These are phyloP conservation scores for Camellia granthamiana DNA, from an alignment of 148 eudicot genomes.

Conservation along the genomic window DNA sequence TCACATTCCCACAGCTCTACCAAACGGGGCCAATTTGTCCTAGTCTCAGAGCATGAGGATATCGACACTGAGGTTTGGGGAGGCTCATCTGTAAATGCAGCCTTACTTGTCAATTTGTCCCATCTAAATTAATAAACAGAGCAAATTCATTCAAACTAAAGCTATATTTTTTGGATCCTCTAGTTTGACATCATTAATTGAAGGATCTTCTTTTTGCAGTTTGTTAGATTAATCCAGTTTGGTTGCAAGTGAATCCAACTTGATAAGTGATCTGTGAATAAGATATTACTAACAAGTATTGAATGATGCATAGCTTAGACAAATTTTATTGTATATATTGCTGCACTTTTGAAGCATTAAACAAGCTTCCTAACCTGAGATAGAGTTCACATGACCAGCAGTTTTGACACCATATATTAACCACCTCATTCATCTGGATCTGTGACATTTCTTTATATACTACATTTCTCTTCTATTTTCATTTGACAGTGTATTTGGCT, in stretches of 20 bases:
- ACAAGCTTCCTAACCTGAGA: too few species aligned
- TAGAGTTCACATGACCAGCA: too few species aligned
- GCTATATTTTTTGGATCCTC: neutral
- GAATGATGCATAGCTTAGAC: neutral
- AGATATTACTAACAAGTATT: neutral
- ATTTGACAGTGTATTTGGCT: neutral
- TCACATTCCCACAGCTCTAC: too few species aligned
- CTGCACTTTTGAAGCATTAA: too few species aligned
- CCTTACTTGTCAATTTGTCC: too few species aligned
- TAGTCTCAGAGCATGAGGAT: too few species aligned
- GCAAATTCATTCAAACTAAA: neutral
- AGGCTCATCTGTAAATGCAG: too few species aligned
- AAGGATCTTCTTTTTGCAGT: neutral
- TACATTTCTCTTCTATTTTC: neutral
- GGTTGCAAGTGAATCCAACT: neutral
- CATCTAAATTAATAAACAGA: neutral
- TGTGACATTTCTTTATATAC: neutral
- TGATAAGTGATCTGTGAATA: constrained; percentile 1
- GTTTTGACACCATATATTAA: too few species aligned
- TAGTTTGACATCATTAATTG: neutral
- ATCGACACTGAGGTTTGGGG: too few species aligned
- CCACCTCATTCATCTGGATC: neutral
- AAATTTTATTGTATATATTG: neutral
- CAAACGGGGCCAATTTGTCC: too few species aligned
- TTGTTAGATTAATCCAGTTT: neutral